Conservation (phyloP, 2,329 filamentous ascomycete species). For the Cordyceps militaris region DNA sequence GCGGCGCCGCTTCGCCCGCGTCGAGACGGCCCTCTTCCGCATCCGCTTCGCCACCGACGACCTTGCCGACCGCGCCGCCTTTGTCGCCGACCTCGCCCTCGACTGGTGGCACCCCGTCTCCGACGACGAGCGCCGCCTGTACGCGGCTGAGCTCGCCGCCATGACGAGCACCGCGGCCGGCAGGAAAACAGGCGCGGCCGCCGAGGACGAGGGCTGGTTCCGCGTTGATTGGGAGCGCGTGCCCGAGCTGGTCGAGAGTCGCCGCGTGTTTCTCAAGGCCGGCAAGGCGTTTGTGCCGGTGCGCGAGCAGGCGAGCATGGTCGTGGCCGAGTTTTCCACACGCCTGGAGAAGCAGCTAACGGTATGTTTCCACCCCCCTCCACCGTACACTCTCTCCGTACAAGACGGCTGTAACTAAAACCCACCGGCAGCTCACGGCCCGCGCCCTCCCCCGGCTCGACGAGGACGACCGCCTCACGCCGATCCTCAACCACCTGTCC, state of each 20-base stretch:
- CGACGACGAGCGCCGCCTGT: conserved; percentile 66
- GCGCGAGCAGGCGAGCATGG: conserved; percentile 80
- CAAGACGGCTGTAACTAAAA: neutral
- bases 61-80: conserved; percentile 61
- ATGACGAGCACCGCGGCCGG: conserved; percentile 23
- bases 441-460: conserved; percentile 85
- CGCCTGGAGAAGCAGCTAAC: conserved; percentile 77
- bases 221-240: conserved; percentile 96
- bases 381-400: too few species aligned
- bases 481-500: conserved; percentile 68
- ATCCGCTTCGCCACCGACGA: conserved; percentile 76
- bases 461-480: conserved; percentile 83
- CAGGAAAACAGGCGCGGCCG: conserved; percentile 21
- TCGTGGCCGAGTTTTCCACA: conserved; percentile 76
- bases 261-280: conserved; percentile 66
- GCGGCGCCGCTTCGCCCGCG: conserved; percentile 73
- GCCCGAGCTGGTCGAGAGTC: conserved; percentile 76
- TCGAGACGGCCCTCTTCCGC: conserved; percentile 85
- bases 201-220: conserved; percentile 82
- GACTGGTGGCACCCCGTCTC: conserved; percentile 86
- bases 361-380: conserved; percentile 37
- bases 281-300: conserved; percentile 90
- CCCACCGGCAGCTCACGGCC: conserved; percentile 61
- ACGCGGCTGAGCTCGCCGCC: conserved; percentile 55
- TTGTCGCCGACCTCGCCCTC: conserved; percentile 69